Percentiles rank a stretch among this genome's conserved stretches.
Evolutionary conservation across 2,329 filamentous ascomycete species (phyloP).

Genomic region (Penicillium sp.): DNA sequence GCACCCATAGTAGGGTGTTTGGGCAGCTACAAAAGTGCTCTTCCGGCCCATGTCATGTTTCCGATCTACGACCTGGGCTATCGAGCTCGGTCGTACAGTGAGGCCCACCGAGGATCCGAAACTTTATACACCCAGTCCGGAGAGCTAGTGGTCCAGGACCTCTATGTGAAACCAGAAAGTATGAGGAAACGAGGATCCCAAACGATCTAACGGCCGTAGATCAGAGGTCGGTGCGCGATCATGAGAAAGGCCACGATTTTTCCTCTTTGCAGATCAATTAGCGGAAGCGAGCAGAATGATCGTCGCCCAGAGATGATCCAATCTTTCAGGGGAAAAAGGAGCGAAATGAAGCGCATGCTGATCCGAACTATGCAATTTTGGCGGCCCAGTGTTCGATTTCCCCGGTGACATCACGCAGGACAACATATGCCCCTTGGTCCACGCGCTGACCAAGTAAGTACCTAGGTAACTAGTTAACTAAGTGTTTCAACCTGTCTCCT

Average conservation of each 20-base stretch:
- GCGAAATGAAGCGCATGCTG: slow-evolving; percentile 14
- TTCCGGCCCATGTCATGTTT: background rate
- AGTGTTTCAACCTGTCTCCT: background rate
- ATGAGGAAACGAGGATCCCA: background rate
- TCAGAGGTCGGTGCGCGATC: background rate
- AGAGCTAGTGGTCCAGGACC: background rate
- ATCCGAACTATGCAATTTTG: slow-evolving; percentile 15
- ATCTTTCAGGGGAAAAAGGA: background rate
- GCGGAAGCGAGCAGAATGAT: background rate
- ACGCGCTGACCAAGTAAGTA: too few relatives aligned
- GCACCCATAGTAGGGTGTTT: background rate
- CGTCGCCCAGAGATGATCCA: background rate
- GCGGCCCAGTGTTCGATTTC: slow-evolving; percentile 24
- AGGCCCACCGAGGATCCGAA: background rate
- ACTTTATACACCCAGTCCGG: background rate
- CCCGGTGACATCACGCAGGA: slow-evolving; percentile 24
- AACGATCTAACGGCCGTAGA: background rate
- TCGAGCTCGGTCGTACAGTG: background rate
- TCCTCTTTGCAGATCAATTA: background rate
- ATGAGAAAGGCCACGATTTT: background rate
- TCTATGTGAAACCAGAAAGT: background rate
- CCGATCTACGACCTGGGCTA: background rate
- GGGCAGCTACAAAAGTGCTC: background rate
- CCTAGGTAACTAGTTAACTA: too few relatives aligned
- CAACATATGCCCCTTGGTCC: slow-evolving; percentile 9